These are phyloP conservation scores for Pochonia chlamydosporia DNA, from an alignment of 2,329 filamentous ascomycete genomes.

Conservation along the genomic window DNA sequence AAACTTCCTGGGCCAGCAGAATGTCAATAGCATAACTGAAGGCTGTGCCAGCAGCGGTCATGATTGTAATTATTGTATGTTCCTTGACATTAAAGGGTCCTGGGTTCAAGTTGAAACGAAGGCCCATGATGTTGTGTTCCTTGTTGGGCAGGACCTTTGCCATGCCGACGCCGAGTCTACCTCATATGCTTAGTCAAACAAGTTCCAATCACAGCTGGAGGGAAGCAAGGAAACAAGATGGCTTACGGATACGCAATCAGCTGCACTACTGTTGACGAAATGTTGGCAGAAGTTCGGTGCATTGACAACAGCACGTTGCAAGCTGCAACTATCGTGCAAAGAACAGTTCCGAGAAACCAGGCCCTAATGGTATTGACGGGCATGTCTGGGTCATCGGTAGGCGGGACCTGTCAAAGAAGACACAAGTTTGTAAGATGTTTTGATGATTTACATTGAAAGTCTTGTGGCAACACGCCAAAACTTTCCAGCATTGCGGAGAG, in stretches of 20 bases:
- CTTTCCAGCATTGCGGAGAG: too few species aligned
- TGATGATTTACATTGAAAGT: too few species aligned
- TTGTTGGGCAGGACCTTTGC: constrained; percentile 23
- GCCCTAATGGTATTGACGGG: constrained; percentile 53
- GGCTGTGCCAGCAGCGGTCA: constrained; percentile 30
- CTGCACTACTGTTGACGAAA: constrained; percentile 50
- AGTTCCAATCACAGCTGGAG: too few species aligned
- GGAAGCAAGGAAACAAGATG: too few species aligned
- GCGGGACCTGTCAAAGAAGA: constrained; percentile 13
- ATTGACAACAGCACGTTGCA: constrained; percentile 48
- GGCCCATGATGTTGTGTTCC: constrained; percentile 23
- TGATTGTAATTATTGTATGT: constrained; percentile 41
- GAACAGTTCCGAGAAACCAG: constrained; percentile 50
- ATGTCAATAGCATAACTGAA: constrained; percentile 33
- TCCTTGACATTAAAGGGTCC: constrained; percentile 41
- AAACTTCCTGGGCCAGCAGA: constrained; percentile 35
- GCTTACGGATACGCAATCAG: constrained; percentile 43
- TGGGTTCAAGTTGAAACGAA: constrained; percentile 29
- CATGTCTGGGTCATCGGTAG: constrained; percentile 42
- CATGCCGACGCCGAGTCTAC: constrained; percentile 22
- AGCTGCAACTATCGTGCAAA: constrained; percentile 50
- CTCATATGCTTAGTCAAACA: too few species aligned
- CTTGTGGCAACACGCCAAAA: too few species aligned
- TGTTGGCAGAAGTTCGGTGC: constrained; percentile 42
- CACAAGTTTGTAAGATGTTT: too few species aligned